These are phyloP conservation scores for Rhinocladiella mackenziei DNA, from an alignment of 2,329 filamentous ascomycete genomes.

Conservation along the genomic window DNA sequence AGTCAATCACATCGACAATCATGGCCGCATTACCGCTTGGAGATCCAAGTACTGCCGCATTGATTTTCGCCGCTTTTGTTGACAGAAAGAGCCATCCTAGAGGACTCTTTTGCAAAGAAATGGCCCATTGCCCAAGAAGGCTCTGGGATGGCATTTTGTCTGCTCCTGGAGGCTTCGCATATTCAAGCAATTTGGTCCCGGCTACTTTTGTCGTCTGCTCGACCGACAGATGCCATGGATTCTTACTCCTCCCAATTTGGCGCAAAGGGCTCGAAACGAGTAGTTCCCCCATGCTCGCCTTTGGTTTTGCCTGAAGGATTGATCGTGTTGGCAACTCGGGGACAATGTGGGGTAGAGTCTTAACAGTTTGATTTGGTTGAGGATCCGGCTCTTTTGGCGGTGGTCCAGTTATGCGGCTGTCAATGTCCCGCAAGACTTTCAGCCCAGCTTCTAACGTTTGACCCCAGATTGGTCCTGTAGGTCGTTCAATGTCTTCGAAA, in stretches of 20 bases:
- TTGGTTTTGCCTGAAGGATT: slow-evolving; percentile 15
- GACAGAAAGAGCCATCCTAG: slow-evolving; percentile 68
- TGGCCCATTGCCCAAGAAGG: slow-evolving; percentile 13
- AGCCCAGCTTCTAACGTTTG: slow-evolving; percentile 70
- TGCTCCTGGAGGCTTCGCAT: slow-evolving; percentile 18
- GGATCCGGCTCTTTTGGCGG: slow-evolving; percentile 30
- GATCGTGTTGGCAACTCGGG: slow-evolving; percentile 41
- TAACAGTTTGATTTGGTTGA: slow-evolving; percentile 44
- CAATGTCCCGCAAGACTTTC: slow-evolving; percentile 63
- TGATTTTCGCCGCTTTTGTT: slow-evolving; percentile 62
- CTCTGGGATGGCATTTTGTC: slow-evolving; percentile 4
- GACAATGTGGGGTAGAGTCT: slow-evolving; percentile 49
- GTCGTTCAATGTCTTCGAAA: slow-evolving; percentile 81
- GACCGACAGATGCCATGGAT: slow-evolving; percentile 42
- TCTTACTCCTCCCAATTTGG: slow-evolving; percentile 19
- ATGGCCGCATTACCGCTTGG: slow-evolving; percentile 67
- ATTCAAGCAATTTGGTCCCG: slow-evolving; percentile 30
- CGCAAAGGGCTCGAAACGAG: slow-evolving; percentile 15
- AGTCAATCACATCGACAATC: slow-evolving; percentile 67
- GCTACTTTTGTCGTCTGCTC: slow-evolving; percentile 34
- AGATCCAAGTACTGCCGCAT: slow-evolving; percentile 65
- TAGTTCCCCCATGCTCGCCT: slow-evolving; percentile 8
- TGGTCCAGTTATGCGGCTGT: slow-evolving; percentile 57
- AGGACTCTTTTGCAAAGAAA: slow-evolving; percentile 26
- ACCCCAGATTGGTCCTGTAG: slow-evolving; percentile 73